Evolutionary conservation across 2,329 filamentous ascomycete genomes (phyloP), one percentile per base, ranked within the genome.

Genomic region (Epichloe festucae): DNA sequence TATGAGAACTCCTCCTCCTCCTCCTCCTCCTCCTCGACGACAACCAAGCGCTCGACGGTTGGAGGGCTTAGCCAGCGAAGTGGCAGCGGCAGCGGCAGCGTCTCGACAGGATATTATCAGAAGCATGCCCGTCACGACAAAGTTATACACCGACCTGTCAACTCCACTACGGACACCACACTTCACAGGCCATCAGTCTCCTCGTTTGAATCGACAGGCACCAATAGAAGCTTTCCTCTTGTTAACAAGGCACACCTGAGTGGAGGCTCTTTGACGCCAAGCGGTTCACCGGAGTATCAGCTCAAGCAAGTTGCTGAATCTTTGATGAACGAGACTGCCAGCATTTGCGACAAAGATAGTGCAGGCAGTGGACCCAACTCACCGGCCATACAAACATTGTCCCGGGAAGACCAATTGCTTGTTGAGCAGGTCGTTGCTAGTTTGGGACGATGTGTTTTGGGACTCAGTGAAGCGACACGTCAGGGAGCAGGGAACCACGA

Each of bases 171-270:
- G 2, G 60, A 64, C 2, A 63, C 65, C 21, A 63, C 52, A 6
- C 52, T 69, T 50, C 77, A 81, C 58, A 76, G 77, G 2, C 76
- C 79, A 5, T 81, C 78, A 0, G 63, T 76, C 21, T 76, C 78
- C 4, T 79, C 78, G 0, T 71, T 80, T 53, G 75, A 76, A 45
- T 83, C 79, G 0, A 73, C 70, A 0, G 77, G 77, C 15, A 82
- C 80, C 1, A 77, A 73, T 48, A 71, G 81, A 57, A 83, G 78
- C 60, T 84, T 84, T 55, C 80, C 80, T 1, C 68, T 84, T 5
- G 73, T 82, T 42, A 77, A 75, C 57, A 78, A 72, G 58, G 60
- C 71, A 15, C 75, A 70, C 55, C 61, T 68, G 8, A 71, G 68
- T 48, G 71, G 67, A 35, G 74, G 73, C 5, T 64, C 76, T 14